Base-by-base conservation (phyloP, 345 rosid species). In the Moringa oleifera region DNA sequence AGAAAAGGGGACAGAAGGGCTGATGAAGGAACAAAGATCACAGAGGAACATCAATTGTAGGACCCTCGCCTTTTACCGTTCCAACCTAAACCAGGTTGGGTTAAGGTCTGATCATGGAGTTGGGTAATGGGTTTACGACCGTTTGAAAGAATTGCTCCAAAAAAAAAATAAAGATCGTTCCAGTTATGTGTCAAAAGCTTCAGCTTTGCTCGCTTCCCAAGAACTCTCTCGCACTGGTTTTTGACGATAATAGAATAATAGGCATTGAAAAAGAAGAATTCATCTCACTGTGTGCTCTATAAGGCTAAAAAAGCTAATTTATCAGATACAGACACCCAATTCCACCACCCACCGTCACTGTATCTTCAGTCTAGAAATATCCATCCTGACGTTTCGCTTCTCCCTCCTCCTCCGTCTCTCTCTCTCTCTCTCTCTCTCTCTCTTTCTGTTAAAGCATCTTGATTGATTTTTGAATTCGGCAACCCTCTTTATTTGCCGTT, bases 331-430 rank as follows among this genome's bases (percentile, higher is more conserved):
- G 33, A 28, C 5, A 51, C n/a, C n/a, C n/a, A n/a, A n/a, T n/a
- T n/a, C n/a, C n/a, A n/a, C n/a, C n/a, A n/a, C 70, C 64, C 77
- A 69, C 71, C 57, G 67, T 52, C 81, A 55, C 31, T 54, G 67
- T 46, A 57, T 22, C 51, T 56, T 33, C 53, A 70, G 20, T 71
- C 77, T 63, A 66, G 71, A 75, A 28, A 12, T 21, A 78, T 52
- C 77, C 62, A 24, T n/a, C n/a, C n/a, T n/a, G n/a, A n/a, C n/a
- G n/a, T n/a, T n/a, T n/a, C n/a, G n/a, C n/a, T n/a, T 11, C 37
- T 33, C 37, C 37, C 37, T 11, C 11, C 6, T 59, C 21, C 37
- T 18, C 65, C 12, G 23, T 23, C 36, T 2, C 47, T 21, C 59
- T 19, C 63, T 45, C 22, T 36, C 23, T 36, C 23, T 15, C 54